phyloP scores from a whole-genome alignment of 305 asterid genomes.

The Solanum aculeatissimum region DNA sequence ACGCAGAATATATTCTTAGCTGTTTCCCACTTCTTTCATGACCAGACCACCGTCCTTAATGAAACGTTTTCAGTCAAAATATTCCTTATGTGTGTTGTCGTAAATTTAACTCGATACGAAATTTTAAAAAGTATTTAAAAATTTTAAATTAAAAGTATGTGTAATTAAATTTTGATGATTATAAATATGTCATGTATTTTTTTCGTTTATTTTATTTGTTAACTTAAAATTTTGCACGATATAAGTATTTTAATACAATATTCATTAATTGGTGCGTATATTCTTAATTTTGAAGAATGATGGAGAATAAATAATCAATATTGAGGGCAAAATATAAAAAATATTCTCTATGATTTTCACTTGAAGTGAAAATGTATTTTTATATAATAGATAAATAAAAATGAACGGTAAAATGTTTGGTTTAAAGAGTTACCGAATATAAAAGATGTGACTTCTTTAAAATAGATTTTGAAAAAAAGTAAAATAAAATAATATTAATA shows the following conservation, averaged over 20 bases:
- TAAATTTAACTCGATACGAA: background rate
- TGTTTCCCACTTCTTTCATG: conserved; percentile 1
- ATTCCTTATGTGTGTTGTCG: background rate
- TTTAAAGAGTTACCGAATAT: no score
- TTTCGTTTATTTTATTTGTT: background rate
- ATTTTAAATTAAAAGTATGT: background rate
- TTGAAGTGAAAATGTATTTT: no score
- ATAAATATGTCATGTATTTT: background rate
- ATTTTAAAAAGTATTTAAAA: background rate
- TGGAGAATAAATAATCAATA: no score
- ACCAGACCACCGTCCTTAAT: background rate
- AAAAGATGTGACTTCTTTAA: no score
- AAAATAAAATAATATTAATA: no score
- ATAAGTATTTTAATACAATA: background rate
- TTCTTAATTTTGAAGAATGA: no score
- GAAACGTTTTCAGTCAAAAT: background rate
- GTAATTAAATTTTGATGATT: background rate
- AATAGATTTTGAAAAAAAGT: no score
- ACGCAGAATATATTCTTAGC: conserved; percentile 1
- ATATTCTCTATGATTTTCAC: no score
- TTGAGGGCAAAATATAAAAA: no score
- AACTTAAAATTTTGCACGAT: background rate
- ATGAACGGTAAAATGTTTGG: no score
- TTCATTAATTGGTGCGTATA: background rate
- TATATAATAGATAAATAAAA: no score